phyloP scores from a whole-genome alignment of 768 basidiomycete genomes.

The Russula abietina region DNA sequence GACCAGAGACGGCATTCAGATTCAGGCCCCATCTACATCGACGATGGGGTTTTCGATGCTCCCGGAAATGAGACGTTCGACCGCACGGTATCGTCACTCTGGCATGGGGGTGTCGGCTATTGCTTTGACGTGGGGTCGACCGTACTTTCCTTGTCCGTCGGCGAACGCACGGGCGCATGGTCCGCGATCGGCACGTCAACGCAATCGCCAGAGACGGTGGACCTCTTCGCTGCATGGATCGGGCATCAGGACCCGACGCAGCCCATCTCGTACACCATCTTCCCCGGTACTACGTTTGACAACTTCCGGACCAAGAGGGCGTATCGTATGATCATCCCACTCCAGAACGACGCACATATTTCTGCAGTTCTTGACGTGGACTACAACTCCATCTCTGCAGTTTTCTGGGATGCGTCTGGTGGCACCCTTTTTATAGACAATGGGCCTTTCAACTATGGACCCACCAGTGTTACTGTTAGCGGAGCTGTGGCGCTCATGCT shows the following conservation, averaged over 20 bases:
- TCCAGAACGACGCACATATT: constrained; percentile 43
- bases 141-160: constrained; percentile 39
- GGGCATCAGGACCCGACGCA: constrained; percentile 33
- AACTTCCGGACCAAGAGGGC: constrained; percentile 39
- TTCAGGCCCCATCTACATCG: constrained; percentile 39
- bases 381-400: constrained; percentile 40
- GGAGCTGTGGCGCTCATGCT: constrained; percentile 44
- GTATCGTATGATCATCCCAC: constrained; percentile 4
- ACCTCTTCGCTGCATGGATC: constrained; percentile 62
- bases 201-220: constrained; percentile 46
- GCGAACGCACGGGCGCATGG: constrained; percentile 54
- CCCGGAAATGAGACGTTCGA: constrained; percentile 26
- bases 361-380: constrained; percentile 47
- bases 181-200: constrained; percentile 45
- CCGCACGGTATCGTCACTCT: constrained; percentile 39
- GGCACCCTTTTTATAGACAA: constrained; percentile 38
- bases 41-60: constrained; percentile 29
- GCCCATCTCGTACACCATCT: constrained; percentile 46
- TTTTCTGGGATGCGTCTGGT: constrained; percentile 50
- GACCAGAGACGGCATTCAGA: constrained; percentile 52
- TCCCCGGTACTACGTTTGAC: constrained; percentile 42
- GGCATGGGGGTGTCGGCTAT: constrained; percentile 67
- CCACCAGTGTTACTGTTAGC: constrained; percentile 35
- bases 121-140: constrained; percentile 34
- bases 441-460: constrained; percentile 24